Conservation (phyloP, 2,329 filamentous ascomycete genomes). For the Pyricularia grisea region DNA sequence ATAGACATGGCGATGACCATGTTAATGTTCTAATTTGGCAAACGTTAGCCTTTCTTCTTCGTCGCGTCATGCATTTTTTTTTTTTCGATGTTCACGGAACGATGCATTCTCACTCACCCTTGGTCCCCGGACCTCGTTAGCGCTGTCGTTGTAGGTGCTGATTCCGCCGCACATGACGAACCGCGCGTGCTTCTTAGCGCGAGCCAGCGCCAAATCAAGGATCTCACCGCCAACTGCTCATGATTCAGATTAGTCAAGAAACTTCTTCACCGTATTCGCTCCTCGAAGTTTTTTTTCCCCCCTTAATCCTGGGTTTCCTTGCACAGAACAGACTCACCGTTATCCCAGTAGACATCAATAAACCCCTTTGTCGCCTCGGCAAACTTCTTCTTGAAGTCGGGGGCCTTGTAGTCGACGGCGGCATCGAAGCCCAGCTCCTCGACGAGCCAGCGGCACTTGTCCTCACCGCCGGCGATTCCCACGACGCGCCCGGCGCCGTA, state of each 20-base stretch:
- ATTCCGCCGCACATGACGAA: constrained; percentile 67
- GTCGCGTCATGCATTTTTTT: neutral
- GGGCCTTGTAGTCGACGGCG: constrained; percentile 60
- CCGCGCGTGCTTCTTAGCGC: constrained; percentile 52
- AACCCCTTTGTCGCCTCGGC: constrained; percentile 43
- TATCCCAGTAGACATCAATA: constrained; percentile 67
- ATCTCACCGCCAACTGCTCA: constrained; percentile 56
- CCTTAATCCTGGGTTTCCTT: too few species aligned
- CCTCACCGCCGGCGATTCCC: constrained; percentile 44
- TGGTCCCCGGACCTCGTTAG: constrained; percentile 42
- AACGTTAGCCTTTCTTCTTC: constrained; percentile 6
- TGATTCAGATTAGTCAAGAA: neutral
- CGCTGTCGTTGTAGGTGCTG: constrained; percentile 67
- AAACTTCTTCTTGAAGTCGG: constrained; percentile 51
- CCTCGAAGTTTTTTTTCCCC: too few species aligned
- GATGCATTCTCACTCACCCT: constrained; percentile 24
- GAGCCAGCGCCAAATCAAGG: constrained; percentile 52
- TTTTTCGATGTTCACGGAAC: neutral
- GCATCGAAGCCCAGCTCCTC: constrained; percentile 57
- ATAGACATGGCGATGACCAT: constrained; percentile 31
- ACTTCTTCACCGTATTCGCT: too few species aligned
- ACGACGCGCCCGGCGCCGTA: constrained; percentile 36
- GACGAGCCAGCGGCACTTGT: constrained; percentile 53
- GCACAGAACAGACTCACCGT: constrained; percentile 21
- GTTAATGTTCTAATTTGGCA: constrained; percentile 15